These are phyloP conservation scores for Fusarium sororula DNA, from an alignment of 2,329 filamentous ascomycete genomes.

Conservation along the genomic window DNA sequence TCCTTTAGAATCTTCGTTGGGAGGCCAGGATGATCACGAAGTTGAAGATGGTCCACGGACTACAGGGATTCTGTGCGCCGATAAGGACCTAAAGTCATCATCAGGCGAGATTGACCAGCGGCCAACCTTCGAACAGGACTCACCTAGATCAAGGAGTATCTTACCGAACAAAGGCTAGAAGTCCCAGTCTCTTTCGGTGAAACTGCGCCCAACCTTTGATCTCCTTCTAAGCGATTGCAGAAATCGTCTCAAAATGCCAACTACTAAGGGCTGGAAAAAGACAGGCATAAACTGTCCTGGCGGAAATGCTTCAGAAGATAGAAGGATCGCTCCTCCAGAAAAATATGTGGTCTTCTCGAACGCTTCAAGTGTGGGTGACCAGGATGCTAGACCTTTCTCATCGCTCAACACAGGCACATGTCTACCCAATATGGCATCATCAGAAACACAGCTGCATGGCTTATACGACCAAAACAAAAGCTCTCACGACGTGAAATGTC, in stretches of 20 bases:
- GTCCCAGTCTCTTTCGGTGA: conserved; percentile 28
- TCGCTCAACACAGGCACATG: not conserved
- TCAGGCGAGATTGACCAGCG: not conserved
- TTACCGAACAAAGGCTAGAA: conserved; percentile 28
- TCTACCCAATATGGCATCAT: not conserved
- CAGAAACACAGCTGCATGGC: not conserved
- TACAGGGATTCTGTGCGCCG: not conserved
- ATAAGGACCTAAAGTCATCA: not conserved
- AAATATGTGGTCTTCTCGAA: not conserved
- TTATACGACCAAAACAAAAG: not conserved
- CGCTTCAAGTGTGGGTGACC: not conserved
- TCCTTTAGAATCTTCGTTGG: not conserved
- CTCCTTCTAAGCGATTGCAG: conserved; percentile 16
- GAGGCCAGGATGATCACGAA: not conserved
- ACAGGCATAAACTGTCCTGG: conserved; percentile 33
- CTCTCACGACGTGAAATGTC: conserved; percentile 1
- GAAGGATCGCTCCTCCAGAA: not conserved
- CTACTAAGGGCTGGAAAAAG: not conserved
- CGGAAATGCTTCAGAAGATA: not conserved
- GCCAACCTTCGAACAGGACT: not conserved
- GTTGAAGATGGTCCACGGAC: not conserved
- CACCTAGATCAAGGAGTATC: not conserved
- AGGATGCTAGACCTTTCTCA: not conserved
- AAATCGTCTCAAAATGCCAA: not conserved
- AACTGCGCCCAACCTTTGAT: conserved; percentile 41